A percentile compares a stretch with the other conserved stretches of the same genome.
Evolutionary conservation across 305 asterid species (phyloP).

Genomic region (Fraxinus xanthoxyloides): DNA sequence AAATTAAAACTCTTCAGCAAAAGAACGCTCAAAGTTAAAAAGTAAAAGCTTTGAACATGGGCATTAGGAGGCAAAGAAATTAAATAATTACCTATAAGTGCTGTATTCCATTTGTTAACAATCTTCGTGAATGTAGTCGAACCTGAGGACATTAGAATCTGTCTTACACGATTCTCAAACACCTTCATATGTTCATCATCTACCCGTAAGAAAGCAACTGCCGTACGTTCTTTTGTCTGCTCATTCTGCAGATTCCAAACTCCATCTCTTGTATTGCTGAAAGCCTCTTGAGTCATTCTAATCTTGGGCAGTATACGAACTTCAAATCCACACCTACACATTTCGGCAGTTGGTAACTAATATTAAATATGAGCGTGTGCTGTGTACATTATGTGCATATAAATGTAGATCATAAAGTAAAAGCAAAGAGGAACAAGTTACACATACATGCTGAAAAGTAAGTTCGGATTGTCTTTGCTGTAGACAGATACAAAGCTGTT

Average conservation of each 20-base stretch:
- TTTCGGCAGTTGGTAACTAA: slow-evolving; percentile 9
- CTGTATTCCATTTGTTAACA: slow-evolving; percentile 99
- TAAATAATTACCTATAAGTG: slow-evolving; percentile 69
- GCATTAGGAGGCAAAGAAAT: slow-evolving; percentile 1
- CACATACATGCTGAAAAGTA: slow-evolving; percentile 93
- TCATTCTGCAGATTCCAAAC: slow-evolving; percentile 99
- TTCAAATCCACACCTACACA: slow-evolving; percentile 86
- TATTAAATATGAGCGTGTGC: background rate
- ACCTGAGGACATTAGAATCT: slow-evolving; percentile 99
- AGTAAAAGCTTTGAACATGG: slow-evolving; percentile 11
- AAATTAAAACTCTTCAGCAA: slow-evolving; percentile 23
- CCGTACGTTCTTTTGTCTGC: slow-evolving; percentile 98
- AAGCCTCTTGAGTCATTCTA: slow-evolving; percentile 97
- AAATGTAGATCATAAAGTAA: background rate
- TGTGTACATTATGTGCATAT: background rate
- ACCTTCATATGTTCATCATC: slow-evolving; percentile 99
- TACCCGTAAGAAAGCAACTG: slow-evolving; percentile 96
- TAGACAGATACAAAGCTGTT: slow-evolving; percentile 96
- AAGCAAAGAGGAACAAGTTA: background rate
- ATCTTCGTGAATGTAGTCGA: slow-evolving; percentile 98
- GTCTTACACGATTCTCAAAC: slow-evolving; percentile 94
- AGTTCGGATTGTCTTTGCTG: slow-evolving; percentile 98
- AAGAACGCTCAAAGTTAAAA: slow-evolving; percentile 5
- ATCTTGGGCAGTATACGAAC: slow-evolving; percentile 94
- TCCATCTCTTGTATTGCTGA: slow-evolving; percentile 95